Evolutionary conservation across 192 early-diverging fungal genomes (phyloP).

Genomic region (Coemansia sp.): DNA sequence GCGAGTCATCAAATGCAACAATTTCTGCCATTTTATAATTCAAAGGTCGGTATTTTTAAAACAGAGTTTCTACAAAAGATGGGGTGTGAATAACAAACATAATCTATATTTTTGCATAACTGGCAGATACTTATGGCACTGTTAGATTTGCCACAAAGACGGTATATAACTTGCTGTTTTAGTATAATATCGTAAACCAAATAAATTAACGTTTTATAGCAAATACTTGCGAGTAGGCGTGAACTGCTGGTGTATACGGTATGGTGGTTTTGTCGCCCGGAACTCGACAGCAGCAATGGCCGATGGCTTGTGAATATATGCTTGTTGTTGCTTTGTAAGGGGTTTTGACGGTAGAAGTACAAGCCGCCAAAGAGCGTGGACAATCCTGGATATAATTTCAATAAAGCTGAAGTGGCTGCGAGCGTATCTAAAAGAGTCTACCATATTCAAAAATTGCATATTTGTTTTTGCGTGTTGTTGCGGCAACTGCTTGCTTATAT

Average conservation of each 20-base stretch:
- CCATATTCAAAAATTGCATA: not conserved
- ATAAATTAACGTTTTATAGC: not conserved
- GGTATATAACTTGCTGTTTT: no score
- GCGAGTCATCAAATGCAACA: conserved; percentile 46
- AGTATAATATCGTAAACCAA: no score
- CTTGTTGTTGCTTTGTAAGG: not conserved
- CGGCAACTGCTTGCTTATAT: not conserved
- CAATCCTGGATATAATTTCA: not conserved
- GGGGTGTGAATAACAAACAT: no score
- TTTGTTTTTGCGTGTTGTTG: no score
- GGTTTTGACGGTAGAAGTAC: not conserved
- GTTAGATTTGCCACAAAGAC: no score
- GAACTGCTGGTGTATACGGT: not conserved
- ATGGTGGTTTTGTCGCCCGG: not conserved
- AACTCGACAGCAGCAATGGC: not conserved
- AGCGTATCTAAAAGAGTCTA: not conserved
- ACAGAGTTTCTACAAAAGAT: not conserved
- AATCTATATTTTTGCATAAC: no score
- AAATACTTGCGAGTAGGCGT: not conserved
- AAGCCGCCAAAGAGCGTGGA: not conserved
- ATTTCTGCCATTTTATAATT: conserved; percentile 29
- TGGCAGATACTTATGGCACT: no score
- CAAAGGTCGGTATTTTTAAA: not conserved
- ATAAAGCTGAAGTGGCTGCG: not conserved
- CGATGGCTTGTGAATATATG: not conserved